Percentiles rank a stretch among this genome's conserved stretches.
phyloP scores from a whole-genome alignment of 1,284 basidiomycete genomes.

The Microbotryum silenes-acaulis region DNA sequence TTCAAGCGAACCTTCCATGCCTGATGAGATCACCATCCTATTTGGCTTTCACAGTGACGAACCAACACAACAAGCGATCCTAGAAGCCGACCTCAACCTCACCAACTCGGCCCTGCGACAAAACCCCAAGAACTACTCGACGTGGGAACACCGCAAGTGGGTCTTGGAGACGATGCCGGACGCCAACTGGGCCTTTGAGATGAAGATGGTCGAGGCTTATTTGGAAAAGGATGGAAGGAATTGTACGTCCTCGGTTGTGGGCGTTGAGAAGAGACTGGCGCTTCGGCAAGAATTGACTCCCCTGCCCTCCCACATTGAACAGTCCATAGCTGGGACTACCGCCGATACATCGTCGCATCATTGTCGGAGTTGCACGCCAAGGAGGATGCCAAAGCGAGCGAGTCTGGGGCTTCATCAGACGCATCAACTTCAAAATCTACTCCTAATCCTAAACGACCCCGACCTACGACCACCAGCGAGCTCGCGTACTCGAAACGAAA shows the following conservation, averaged over 20 bases:
- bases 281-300: neutral
- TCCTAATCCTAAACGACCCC: conserved; percentile 29
- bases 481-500: conserved; percentile 76
- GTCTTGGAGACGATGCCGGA: conserved; percentile 75
- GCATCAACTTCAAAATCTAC: too few relatives aligned
- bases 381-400: too few relatives aligned
- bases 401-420: too few relatives aligned
- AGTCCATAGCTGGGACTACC: conserved; percentile 92
- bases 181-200: conserved; percentile 71
- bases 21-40: too few relatives aligned
- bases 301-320: neutral
- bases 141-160: conserved; percentile 94
- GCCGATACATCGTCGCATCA: conserved; percentile 67
- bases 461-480: conserved; percentile 46
- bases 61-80: conserved; percentile 54
- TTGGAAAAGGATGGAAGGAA: conserved; percentile 80
- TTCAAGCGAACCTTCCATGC: too few relatives aligned
- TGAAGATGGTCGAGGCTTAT: conserved; percentile 80
- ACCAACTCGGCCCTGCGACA: conserved; percentile 69
- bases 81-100: conserved; percentile 66
- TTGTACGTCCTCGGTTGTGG: conserved; percentile 53
- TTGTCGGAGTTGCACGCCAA: neutral
- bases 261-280: neutral
- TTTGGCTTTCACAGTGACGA: conserved; percentile 47
- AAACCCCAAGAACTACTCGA: conserved; percentile 90